Conservation (phyloP, 805 yeast genomes). For the Wickerhamomyces bisporus region DNA sequence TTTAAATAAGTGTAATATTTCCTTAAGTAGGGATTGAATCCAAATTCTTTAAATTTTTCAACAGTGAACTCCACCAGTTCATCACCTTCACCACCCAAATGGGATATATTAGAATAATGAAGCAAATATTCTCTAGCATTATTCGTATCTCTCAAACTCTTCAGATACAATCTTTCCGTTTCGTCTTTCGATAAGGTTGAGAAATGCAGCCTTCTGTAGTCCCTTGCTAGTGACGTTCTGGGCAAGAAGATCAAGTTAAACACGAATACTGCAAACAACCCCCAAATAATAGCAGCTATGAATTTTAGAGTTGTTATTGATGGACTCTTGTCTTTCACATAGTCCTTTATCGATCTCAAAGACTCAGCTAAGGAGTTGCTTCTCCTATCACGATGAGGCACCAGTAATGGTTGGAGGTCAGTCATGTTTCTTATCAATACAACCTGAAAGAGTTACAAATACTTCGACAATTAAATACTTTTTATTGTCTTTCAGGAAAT, state of each 20-base stretch:
- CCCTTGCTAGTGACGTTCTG: slow-evolving; percentile 76
- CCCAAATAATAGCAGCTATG: slow-evolving; percentile 21
- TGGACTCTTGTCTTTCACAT: slow-evolving; percentile 16
- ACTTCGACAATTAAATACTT: too few species aligned
- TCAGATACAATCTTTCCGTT: slow-evolving; percentile 55
- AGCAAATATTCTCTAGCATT: slow-evolving; percentile 27
- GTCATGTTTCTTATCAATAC: not conserved
- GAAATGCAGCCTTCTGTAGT: slow-evolving; percentile 70
- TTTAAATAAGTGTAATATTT: slow-evolving; percentile 54
- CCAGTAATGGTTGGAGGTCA: not conserved
- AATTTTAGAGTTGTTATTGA: slow-evolving; percentile 17
- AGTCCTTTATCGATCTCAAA: slow-evolving; percentile 10
- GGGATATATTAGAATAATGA: slow-evolving; percentile 14
- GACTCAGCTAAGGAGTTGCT: slow-evolving; percentile 1
- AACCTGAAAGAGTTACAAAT: too few species aligned
- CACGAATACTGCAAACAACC: slow-evolving; percentile 18
- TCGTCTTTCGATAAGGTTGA: slow-evolving; percentile 63
- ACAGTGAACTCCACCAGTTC: slow-evolving; percentile 45
- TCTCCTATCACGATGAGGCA: not conserved
- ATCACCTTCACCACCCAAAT: slow-evolving; percentile 40
- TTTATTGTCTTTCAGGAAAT: too few species aligned
- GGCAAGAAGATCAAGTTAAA: slow-evolving; percentile 75
- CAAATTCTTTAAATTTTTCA: slow-evolving; percentile 44
- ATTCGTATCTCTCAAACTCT: slow-evolving; percentile 30
- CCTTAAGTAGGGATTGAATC: slow-evolving; percentile 45